Conservation (phyloP, 768 basidiomycete genomes). For the Collybia mongolica region DNA sequence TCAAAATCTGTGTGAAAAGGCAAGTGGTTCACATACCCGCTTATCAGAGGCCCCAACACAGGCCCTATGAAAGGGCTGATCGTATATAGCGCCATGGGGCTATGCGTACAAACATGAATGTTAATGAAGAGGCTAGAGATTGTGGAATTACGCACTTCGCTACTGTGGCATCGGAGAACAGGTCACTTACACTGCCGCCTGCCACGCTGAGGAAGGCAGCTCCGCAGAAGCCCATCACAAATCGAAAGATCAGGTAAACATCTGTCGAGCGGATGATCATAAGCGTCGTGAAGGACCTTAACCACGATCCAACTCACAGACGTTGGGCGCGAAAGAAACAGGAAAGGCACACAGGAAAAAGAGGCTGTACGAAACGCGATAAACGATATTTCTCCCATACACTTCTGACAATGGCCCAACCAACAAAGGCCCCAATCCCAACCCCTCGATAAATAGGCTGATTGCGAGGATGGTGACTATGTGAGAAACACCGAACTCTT, state of each 20-base stretch:
- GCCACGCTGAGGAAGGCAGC: conserved; percentile 57
- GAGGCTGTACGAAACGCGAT: conserved; percentile 55
- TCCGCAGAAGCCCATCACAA: conserved; percentile 55
- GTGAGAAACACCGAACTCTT: conserved; percentile 44
- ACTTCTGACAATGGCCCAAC: conserved; percentile 55
- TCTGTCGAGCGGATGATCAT: conserved; percentile 27
- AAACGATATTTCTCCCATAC: conserved; percentile 64
- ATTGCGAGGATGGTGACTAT: conserved; percentile 52
- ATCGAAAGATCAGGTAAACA: conserved; percentile 58
- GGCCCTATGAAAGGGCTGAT: conserved; percentile 53
- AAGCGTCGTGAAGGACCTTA: not conserved
- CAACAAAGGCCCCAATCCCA: conserved; percentile 55
- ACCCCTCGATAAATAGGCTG: conserved; percentile 58
- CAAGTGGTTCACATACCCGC: conserved; percentile 41
- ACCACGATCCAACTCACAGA: conserved; percentile 37
- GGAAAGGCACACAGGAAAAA: conserved; percentile 70
- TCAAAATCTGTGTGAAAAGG: not conserved
- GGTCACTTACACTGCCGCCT: conserved; percentile 54
- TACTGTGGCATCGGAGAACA: conserved; percentile 56
- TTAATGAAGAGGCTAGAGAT: not conserved
- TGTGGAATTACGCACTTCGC: conserved; percentile 45
- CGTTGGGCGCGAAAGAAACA: conserved; percentile 70
- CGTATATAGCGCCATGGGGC: conserved; percentile 56
- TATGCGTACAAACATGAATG: conserved; percentile 7
- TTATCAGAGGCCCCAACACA: conserved; percentile 54